phyloP scores from a whole-genome alignment of 169 alveolate species.

The Plasmodium adleri region DNA sequence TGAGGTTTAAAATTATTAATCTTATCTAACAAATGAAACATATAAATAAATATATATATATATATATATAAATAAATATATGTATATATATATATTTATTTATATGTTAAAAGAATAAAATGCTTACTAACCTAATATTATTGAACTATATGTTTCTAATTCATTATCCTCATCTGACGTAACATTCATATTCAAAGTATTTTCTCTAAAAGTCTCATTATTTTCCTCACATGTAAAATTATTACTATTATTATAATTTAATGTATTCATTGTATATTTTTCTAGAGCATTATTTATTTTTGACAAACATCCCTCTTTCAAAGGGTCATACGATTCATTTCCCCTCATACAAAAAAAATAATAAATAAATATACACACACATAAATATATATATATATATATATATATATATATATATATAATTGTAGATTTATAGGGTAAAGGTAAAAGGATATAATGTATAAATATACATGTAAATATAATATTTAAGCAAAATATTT shows the following conservation, averaged over 20 bases:
- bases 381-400: not conserved
- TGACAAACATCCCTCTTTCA: slow-evolving; percentile 1
- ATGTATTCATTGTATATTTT: slow-evolving; percentile 26
- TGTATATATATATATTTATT: no score
- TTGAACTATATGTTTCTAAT: slow-evolving; percentile 31
- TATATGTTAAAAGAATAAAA: not conserved
- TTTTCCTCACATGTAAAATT: not conserved
- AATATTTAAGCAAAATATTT: no score
- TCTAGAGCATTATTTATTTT: slow-evolving; percentile 26
- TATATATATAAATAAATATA: no score
- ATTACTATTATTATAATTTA: not conserved
- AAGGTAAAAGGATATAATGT: no score
- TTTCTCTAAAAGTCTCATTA: slow-evolving; percentile 8
- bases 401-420: not conserved
- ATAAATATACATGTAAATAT: no score
- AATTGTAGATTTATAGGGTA: not conserved
- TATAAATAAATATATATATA: no score
- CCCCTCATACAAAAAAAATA: not conserved
- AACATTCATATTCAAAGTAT: not conserved
- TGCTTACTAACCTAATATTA: slow-evolving; percentile 10
- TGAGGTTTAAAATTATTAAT: no score
- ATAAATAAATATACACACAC: not conserved
- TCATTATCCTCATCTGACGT: slow-evolving; percentile 27
- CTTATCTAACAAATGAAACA: no score
- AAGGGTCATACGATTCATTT: not conserved